Base-by-base conservation (phyloP, 176 grass and related monocot genomes). In the Miscanthus lutarioriparius region DNA sequence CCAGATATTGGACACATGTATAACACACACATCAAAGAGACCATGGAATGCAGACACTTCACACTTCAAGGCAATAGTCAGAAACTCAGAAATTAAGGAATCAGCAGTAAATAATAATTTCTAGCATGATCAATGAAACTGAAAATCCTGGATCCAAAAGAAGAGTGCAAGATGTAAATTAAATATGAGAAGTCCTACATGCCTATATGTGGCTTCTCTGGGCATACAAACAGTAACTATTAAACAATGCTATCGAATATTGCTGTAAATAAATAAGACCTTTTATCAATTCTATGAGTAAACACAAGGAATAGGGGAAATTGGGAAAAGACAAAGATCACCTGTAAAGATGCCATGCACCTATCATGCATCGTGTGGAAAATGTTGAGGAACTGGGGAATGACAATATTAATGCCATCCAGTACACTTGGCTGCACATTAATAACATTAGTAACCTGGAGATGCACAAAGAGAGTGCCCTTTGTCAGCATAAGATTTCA, bases 331-430 rank as follows among this genome's bases (percentile, higher is more conserved):
- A 56, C 43, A 63, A 82, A 82, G 47, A 78, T 70, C 15, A 98
- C 95, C 92, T 98, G 87, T 76, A 98, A 85, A 74, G 96, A 98
- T 84, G 94, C 75, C 76, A 91, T 90, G 87, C 93, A 95, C 68
- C 96, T 90, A 67, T 92, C 83, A 88, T 92, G 80, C 93, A 98
- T 98, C 5, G 91, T 94, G 64, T 91, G 89, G 87, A 95, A 90
- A 89, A 98, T 93, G 81, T 40, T 77, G 8, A 98, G 78, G 82
- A 98, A 98, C 78, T 94, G 85, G 6, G 89, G 87, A 75, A 93
- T 84, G 22, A 89, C 89, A 71, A 72, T 75, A 83, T 85, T 86
- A 64, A 93, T 79, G 44, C 64, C 80, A 81, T 85, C 80, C 78
- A 91, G 69, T 62, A 90, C 64, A 76, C 81, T 95, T 74, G 86